Conservation (phyloP, 495 filamentous ascomycete species). For the Penicillium chermesinum region DNA sequence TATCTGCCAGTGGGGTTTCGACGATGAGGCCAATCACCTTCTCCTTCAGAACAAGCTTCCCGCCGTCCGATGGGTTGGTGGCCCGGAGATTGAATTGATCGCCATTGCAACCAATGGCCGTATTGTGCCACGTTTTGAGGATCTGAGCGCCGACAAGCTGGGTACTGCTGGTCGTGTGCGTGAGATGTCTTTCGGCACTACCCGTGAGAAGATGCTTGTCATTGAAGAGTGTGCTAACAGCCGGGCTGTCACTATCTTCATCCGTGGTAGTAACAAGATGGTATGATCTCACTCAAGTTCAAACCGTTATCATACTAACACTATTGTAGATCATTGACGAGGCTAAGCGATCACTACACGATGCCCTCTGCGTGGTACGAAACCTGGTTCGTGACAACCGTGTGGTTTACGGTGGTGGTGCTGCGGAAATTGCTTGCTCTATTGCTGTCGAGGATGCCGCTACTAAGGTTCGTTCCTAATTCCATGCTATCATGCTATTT, state of each 20-base stretch:
- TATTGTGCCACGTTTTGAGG: conserved; percentile 96
- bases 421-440: conserved; percentile 96
- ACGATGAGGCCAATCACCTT: conserved; percentile 97
- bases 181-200: conserved; percentile 95
- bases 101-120: conserved; percentile 97
- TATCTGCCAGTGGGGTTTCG: conserved; percentile 99
- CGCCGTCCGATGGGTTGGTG: conserved; percentile 96
- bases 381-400: conserved; percentile 96
- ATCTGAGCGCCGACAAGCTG: conserved; percentile 83
- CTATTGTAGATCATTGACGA: conserved; percentile 85
- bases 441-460: conserved; percentile 93
- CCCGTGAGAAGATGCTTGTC: conserved; percentile 97
- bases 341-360: conserved; percentile 93
- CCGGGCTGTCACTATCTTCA: conserved; percentile 90
- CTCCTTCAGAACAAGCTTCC: conserved; percentile 93
- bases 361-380: conserved; percentile 94
- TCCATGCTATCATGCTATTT: no score
- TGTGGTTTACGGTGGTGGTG: conserved; percentile 96
- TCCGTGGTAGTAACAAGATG: conserved; percentile 99
- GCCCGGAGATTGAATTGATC: conserved; percentile 96
- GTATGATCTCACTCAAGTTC: conserved; percentile 42
- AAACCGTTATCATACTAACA: conserved; percentile 2
- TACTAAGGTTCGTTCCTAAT: conserved; percentile 62
- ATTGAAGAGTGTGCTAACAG: conserved; percentile 99
- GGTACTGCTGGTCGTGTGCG: conserved; percentile 85